Conservation (phyloP, 2,329 filamentous ascomycete species). For the Alternaria brassicae region DNA sequence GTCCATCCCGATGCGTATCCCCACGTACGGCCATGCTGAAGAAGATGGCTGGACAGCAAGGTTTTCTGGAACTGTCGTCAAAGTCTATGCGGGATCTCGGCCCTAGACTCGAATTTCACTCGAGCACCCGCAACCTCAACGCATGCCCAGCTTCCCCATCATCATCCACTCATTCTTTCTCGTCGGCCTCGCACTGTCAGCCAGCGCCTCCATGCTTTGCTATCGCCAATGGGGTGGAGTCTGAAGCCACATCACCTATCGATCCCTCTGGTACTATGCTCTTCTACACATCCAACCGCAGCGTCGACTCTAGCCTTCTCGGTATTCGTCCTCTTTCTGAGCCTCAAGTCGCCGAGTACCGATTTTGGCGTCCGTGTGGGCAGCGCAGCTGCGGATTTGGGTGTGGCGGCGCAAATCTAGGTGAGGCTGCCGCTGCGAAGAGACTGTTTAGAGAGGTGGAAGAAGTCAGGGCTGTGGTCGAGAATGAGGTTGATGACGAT, state of each 20-base stretch:
- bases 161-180: not conserved
- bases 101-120: constrained; percentile 1
- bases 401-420: constrained; percentile 35
- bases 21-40: constrained; percentile 41
- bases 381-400: constrained; percentile 41
- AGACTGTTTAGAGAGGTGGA: constrained; percentile 38
- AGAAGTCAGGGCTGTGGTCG: constrained; percentile 16
- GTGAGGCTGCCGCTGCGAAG: constrained; percentile 41
- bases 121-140: constrained; percentile 5
- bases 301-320: constrained; percentile 38
- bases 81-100: not conserved
- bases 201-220: constrained; percentile 18
- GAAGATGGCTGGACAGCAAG: constrained; percentile 28
- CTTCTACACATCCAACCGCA: constrained; percentile 40
- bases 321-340: constrained; percentile 40
- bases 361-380: constrained; percentile 48
- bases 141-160: not conserved
- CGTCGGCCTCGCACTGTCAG: not conserved
- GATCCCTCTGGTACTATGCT: constrained; percentile 40
- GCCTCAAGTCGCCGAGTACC: constrained; percentile 45
- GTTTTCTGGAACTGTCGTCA: constrained; percentile 16
- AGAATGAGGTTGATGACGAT: not conserved
- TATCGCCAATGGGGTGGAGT: constrained; percentile 43
- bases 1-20: constrained; percentile 25
- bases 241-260: constrained; percentile 31